A percentile compares a stretch with the other conserved stretches of the same genome.
Conservation (phyloP, 192 early-diverging fungal species). For the Allomyces macrogynus region DNA sequence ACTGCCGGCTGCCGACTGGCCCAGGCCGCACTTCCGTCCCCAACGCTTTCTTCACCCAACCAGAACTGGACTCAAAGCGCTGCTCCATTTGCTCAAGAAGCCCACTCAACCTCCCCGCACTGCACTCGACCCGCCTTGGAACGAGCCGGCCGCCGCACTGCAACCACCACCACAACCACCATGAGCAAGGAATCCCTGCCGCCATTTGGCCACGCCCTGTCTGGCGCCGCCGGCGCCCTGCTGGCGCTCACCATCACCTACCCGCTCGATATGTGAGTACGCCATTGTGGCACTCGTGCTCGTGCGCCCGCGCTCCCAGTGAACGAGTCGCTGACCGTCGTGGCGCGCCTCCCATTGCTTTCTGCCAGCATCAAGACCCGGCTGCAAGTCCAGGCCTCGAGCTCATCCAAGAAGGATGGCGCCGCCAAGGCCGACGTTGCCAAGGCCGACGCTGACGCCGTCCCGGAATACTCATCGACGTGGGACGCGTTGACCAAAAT, state of each 20-base stretch:
- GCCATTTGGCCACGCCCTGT: slow-evolving; percentile 76
- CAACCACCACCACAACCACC: neutral
- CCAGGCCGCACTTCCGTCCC: too few relatives aligned
- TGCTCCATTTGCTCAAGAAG: too few relatives aligned
- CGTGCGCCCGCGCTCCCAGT: neutral
- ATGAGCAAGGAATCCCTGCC: slow-evolving; percentile 23
- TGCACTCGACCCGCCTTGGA: too few relatives aligned
- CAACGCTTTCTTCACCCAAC: too few relatives aligned
- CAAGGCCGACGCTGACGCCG: slow-evolving; percentile 5
- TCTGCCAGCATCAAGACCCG: slow-evolving; percentile 71
- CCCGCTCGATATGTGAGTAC: slow-evolving; percentile 81
- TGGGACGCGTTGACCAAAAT: slow-evolving; percentile 70
- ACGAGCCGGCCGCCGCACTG: too few relatives aligned
- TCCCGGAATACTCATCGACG: slow-evolving; percentile 36
- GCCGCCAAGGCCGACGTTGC: too few relatives aligned
- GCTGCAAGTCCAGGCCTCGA: slow-evolving; percentile 71
- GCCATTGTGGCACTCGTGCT: slow-evolving; percentile 6
- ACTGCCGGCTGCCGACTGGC: too few relatives aligned
- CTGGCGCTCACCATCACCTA: slow-evolving; percentile 79
- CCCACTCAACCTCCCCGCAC: too few relatives aligned
- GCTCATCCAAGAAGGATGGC: too few relatives aligned
- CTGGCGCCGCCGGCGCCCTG: slow-evolving; percentile 81
- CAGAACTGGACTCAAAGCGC: too few relatives aligned
- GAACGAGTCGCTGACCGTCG: slow-evolving; percentile 4
- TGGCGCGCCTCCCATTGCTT: neutral